Percentiles rank a stretch among this genome's conserved stretches.
Conservation (phyloP, 1,284 basidiomycete species). For the Ustilago esculenta region DNA sequence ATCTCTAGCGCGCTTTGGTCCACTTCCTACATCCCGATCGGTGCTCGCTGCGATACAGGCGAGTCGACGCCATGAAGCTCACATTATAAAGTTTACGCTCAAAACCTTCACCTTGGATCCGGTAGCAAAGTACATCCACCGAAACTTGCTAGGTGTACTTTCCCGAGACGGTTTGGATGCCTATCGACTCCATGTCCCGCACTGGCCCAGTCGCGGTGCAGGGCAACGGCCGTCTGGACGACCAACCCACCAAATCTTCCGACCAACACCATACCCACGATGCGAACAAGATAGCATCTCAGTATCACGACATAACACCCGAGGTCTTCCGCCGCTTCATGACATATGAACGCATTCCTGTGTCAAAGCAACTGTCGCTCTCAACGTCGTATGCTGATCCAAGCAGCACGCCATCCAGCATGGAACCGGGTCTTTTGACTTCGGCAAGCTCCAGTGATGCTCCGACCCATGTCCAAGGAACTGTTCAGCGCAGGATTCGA, state of each 20-base stretch:
- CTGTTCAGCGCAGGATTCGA: constrained; percentile 11
- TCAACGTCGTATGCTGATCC: not conserved
- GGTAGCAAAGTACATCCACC: not conserved
- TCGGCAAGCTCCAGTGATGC: not conserved
- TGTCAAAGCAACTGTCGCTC: not conserved
- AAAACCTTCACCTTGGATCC: not conserved
- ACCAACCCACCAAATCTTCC: not conserved
- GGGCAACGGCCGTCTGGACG: constrained; percentile 5
- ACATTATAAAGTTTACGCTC: not conserved
- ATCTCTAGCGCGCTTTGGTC: too few relatives aligned
- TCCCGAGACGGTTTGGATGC: not conserved
- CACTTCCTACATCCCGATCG: too few relatives aligned
- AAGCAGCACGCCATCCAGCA: not conserved
- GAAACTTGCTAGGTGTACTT: too few relatives aligned
- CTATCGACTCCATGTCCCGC: constrained; percentile 6
- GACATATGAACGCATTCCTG: constrained; percentile 14
- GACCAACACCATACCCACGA: not conserved
- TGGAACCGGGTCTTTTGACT: not conserved
- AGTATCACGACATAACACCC: constrained; percentile 14
- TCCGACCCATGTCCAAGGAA: not conserved
- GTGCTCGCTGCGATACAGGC: not conserved
- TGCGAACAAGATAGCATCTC: not conserved
- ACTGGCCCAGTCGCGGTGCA: constrained; percentile 6
- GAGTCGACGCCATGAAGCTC: constrained; percentile 1
- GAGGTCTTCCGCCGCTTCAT: constrained; percentile 35